Evolutionary conservation across 2,329 filamentous ascomycete genomes (phyloP), one percentile per base, ranked within the genome.

Genomic region (Achaetomium macrosporum): DNA sequence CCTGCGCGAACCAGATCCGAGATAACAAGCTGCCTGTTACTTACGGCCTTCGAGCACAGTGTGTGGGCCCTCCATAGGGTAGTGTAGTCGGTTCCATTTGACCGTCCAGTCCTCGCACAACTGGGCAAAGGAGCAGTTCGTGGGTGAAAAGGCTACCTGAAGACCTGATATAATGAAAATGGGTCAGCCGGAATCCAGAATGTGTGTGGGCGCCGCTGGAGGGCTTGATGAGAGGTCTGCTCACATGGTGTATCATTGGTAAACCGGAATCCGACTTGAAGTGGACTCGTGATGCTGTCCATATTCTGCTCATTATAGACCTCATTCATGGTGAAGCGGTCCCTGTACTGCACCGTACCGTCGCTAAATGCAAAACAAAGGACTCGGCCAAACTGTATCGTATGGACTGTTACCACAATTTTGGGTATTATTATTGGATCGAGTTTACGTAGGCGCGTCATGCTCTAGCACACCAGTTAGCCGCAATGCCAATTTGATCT

Each of bases 201-300:
- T 5, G 15, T 25, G 12, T 13, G 13, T 2, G 12, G 15, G 8
- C 2, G 35, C 35, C 15, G 10, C 33, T 35, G 13, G 35, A 37
- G 35, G 9, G 12, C 13, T 11, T 35, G 13, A 35, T 12, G 17
- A 7, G 19, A 39, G 12, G 17, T 15, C 16, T 10, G 60, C 78
- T 68, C 69, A 86, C 85, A 85, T 54, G 86, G 79, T 12, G 81
- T 77, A 39, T 83, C 79, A 15, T 84, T 76, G 4, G 78, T 69
- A 64, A 87, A 93, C 7, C 78, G 76, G 67, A 95, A 95, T 1
- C 90, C 90, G 42, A 84, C 83, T 66, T 96, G 88, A 29, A 84
- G 75, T 29, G 95, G 75, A 52, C 82, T 87, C 56, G 79, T 82
- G 31, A 95, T 81, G 42, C 75, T 82, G 41, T 82, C 78, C 8